phyloP scores from a whole-genome alignment of 257 asterid species.

The Capsicum pubescens region DNA sequence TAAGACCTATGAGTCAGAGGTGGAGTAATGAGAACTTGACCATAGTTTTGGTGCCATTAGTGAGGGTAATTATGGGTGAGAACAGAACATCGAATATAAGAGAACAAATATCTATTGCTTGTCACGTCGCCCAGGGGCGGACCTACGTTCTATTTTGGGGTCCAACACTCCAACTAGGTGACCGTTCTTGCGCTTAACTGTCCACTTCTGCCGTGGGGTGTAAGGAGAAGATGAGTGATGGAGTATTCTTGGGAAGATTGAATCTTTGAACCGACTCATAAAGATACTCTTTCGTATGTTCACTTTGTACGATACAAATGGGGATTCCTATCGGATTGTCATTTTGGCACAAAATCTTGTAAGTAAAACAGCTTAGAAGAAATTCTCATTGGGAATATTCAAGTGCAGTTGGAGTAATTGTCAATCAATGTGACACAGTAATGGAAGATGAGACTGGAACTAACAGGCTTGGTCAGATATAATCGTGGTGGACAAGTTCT shows the following conservation, averaged over 20 bases:
- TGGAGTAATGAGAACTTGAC: constrained; percentile 16
- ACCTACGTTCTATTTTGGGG: too few relatives aligned
- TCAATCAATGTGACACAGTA: neutral
- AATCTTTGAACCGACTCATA: neutral
- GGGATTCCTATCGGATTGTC: neutral
- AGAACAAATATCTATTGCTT: neutral
- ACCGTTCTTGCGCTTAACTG: neutral
- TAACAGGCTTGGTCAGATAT: neutral
- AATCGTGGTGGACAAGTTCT: constrained; percentile 21
- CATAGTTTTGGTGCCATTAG: constrained; percentile 15
- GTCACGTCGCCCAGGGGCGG: neutral
- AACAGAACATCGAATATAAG: neutral
- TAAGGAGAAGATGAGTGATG: neutral
- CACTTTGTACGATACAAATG: neutral
- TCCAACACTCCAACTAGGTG: constrained; percentile 1
- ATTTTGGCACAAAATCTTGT: neutral
- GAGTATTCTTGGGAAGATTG: constrained; percentile 11
- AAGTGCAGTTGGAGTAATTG: neutral
- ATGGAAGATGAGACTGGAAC: neutral
- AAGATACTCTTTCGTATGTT: neutral
- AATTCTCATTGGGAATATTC: neutral
- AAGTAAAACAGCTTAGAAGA: neutral
- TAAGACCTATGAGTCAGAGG: neutral
- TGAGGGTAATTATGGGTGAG: neutral
- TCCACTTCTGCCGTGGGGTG: neutral